Evolutionary conservation across 768 basidiomycete genomes (phyloP).

Genomic region (Naganishia antarctica): DNA sequence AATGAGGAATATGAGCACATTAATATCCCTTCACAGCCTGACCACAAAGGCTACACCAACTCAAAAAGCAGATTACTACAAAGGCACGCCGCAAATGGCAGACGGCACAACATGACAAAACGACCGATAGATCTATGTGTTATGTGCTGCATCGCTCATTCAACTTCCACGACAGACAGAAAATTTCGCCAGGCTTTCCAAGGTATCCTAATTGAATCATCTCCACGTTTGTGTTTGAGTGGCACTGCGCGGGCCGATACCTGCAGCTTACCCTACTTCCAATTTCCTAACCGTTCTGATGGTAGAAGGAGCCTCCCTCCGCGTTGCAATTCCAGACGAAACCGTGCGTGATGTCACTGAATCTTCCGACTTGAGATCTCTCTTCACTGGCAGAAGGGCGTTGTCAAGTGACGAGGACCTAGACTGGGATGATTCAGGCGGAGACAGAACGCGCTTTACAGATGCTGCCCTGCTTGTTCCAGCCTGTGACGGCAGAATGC

Average conservation of each 20-base stretch:
- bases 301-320: constrained; percentile 6
- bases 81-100: too few species aligned
- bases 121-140: too few species aligned
- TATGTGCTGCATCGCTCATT: too few species aligned
- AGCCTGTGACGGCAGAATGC: neutral
- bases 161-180: too few species aligned
- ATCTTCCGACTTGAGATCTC: neutral
- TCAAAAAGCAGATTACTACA: too few species aligned
- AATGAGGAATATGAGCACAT: too few species aligned
- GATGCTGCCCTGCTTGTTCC: neutral
- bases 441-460: neutral
- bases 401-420: neutral
- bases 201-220: too few species aligned
- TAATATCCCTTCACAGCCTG: too few species aligned
- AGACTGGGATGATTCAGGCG: neutral
- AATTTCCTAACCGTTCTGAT: neutral
- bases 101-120: too few species aligned
- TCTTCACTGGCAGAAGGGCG: neutral
- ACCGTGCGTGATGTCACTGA: neutral
- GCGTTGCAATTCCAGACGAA: neutral
- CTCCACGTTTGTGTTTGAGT: neutral
- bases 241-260: constrained; percentile 18
- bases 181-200: too few species aligned
- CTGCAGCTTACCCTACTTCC: constrained; percentile 16
- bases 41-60: too few species aligned